These are phyloP conservation scores for Lactarius tabidus DNA, from an alignment of 768 basidiomycete species.

Conservation along the genomic window DNA sequence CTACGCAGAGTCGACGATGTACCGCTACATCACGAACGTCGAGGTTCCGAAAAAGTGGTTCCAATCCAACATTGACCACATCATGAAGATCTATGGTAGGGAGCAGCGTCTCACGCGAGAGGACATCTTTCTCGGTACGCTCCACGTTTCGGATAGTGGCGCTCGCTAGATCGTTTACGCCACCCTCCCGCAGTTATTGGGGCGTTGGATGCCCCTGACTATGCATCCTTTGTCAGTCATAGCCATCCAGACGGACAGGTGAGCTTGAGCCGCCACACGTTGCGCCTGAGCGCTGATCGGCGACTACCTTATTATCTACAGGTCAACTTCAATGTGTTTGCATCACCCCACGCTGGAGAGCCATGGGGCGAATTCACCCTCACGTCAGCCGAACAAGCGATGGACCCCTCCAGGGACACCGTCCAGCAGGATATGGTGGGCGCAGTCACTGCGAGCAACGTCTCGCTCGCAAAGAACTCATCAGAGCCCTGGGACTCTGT, in stretches of 20 bases:
- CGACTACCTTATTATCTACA: slow-evolving; percentile 29
- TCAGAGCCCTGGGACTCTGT: slow-evolving; percentile 50
- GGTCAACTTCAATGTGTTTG: slow-evolving; percentile 69
- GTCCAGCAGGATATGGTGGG: slow-evolving; percentile 42
- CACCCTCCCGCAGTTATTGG: slow-evolving; percentile 50
- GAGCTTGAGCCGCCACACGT: slow-evolving; percentile 17
- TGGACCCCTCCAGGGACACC: slow-evolving; percentile 36
- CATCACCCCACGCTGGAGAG: slow-evolving; percentile 44
- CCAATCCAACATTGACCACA: slow-evolving; percentile 57
- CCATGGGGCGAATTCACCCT: slow-evolving; percentile 73
- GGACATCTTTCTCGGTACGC: slow-evolving; percentile 37
- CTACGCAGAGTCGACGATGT: slow-evolving; percentile 65
- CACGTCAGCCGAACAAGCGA: slow-evolving; percentile 38
- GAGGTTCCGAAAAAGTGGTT: slow-evolving; percentile 72
- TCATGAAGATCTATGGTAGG: slow-evolving; percentile 52
- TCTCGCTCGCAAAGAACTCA: slow-evolving; percentile 41
- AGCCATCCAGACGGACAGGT: slow-evolving; percentile 59
- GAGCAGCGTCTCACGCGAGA: slow-evolving; percentile 35
- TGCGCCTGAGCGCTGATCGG: slow-evolving; percentile 19
- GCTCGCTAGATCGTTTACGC: slow-evolving; percentile 10
- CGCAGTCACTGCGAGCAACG: slow-evolving; percentile 42
- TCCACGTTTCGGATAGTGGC: slow-evolving; percentile 21
- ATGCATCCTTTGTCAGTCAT: slow-evolving; percentile 74
- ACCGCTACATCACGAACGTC: slow-evolving; percentile 60
- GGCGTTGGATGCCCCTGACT: slow-evolving; percentile 63